Conservation (phyloP, 202 grass and related monocot species). For the Digitaria exilis region DNA sequence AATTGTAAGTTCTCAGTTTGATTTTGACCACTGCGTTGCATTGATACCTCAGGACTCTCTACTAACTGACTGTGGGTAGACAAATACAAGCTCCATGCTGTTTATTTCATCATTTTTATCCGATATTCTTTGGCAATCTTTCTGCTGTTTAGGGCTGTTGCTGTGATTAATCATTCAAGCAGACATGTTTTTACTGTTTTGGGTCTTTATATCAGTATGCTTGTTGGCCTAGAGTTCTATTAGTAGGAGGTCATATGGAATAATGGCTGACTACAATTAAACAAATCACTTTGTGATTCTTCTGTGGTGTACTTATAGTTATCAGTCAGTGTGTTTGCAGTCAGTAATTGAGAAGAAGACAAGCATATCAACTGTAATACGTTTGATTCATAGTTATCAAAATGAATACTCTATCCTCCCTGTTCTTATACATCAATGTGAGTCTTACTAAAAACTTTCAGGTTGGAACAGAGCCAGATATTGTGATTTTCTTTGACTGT, state of each 20-base stretch:
- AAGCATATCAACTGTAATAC: neutral
- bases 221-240: neutral
- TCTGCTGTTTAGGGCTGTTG: neutral
- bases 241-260: neutral
- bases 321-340: neutral
- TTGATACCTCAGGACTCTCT: neutral
- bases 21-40: slow-evolving; percentile 31
- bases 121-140: neutral
- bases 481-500: slow-evolving; percentile 90
- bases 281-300: neutral
- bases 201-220: neutral
- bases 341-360: neutral
- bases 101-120: neutral
- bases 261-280: neutral
- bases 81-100: neutral
- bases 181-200: neutral
- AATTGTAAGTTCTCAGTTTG: slow-evolving; percentile 60
- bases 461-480: slow-evolving; percentile 85
- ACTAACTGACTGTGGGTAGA: neutral
- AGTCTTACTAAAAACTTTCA: slow-evolving; percentile 41
- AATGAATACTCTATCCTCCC: neutral
- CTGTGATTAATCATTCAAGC: no score
- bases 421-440: slow-evolving; percentile 15
- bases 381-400: neutral
- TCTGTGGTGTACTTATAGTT: neutral